Percentiles rank a stretch among this genome's conserved stretches.
Conservation (phyloP, 2,329 filamentous ascomycete genomes). For the Cladosporium halotolerans region DNA sequence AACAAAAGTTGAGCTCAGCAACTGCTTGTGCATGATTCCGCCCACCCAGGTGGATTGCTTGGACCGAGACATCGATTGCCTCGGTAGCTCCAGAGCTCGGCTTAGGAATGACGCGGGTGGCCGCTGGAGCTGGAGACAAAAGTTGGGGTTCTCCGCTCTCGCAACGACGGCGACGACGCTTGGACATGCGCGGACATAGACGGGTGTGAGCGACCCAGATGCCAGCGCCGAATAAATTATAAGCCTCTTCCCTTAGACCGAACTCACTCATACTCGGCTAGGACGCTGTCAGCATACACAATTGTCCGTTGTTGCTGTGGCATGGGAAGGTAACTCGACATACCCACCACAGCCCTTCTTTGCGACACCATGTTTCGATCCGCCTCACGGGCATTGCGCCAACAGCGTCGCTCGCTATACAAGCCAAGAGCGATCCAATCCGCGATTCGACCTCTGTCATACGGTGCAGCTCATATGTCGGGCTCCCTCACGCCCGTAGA, state of each 20-base stretch:
- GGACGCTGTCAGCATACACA: too few species aligned
- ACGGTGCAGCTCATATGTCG: constrained; percentile 40
- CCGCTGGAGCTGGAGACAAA: not conserved
- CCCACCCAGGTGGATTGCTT: not conserved
- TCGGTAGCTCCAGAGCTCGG: not conserved
- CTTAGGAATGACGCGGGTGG: not conserved
- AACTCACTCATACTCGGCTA: not conserved
- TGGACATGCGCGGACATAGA: constrained; percentile 5
- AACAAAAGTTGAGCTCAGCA: not conserved
- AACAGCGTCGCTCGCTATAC: constrained; percentile 21
- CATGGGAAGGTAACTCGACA: too few species aligned
- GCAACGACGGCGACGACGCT: not conserved
- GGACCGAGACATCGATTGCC: not conserved
- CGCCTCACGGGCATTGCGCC: constrained; percentile 24
- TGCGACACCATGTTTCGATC: constrained; percentile 22
- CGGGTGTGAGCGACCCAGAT: not conserved
- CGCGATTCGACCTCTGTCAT: constrained; percentile 19
- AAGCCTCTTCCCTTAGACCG: not conserved
- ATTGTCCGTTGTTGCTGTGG: too few species aligned
- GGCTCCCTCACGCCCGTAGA: constrained; percentile 47
- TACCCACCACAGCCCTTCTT: too few species aligned
- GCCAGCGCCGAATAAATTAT: too few species aligned
- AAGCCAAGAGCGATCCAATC: constrained; percentile 15
- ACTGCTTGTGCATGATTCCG: not conserved
- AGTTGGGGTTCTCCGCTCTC: not conserved